Percentiles rank a stretch among this genome's conserved stretches.
These are phyloP conservation scores for Hemisphaericaspora lyxosophila DNA, from an alignment of 1,139 yeast genomes.

Conservation along the genomic window DNA sequence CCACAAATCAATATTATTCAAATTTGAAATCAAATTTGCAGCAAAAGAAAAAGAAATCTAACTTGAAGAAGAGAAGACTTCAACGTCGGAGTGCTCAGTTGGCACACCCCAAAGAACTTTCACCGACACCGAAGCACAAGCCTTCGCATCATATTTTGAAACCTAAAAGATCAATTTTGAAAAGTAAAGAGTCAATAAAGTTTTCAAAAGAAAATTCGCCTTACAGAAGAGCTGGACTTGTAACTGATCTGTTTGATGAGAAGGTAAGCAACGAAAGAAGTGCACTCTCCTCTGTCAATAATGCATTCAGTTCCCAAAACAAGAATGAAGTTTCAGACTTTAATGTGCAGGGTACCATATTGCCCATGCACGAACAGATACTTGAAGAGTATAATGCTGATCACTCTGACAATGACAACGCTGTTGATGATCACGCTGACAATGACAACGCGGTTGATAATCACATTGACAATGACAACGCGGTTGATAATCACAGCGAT, in stretches of 20 bases:
- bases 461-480: conserved; percentile 2
- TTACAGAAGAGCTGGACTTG: conserved; percentile 8
- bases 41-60: conserved; percentile 7
- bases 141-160: conserved; percentile 45
- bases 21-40: conserved; percentile 18
- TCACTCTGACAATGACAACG: not conserved
- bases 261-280: conserved; percentile 11
- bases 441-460: conserved; percentile 1
- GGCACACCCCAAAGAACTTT: conserved; percentile 14
- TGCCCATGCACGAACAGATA: conserved; percentile 4
- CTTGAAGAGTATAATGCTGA: conserved; percentile 5
- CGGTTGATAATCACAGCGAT: not conserved
- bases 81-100: not conserved
- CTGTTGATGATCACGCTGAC: too few species aligned
- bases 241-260: conserved; percentile 8
- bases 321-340: conserved; percentile 10
- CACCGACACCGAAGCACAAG: conserved; percentile 45
- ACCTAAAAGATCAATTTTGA: conserved; percentile 44
- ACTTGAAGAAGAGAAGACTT: conserved; percentile 3
- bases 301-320: conserved; percentile 14
- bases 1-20: conserved; percentile 27
- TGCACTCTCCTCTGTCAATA: conserved; percentile 15
- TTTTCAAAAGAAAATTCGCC: conserved; percentile 12
- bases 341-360: conserved; percentile 14
- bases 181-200: conserved; percentile 15